phyloP scores from a whole-genome alignment of 371 early-diverging fungal species.

The Mucor irregularis region DNA sequence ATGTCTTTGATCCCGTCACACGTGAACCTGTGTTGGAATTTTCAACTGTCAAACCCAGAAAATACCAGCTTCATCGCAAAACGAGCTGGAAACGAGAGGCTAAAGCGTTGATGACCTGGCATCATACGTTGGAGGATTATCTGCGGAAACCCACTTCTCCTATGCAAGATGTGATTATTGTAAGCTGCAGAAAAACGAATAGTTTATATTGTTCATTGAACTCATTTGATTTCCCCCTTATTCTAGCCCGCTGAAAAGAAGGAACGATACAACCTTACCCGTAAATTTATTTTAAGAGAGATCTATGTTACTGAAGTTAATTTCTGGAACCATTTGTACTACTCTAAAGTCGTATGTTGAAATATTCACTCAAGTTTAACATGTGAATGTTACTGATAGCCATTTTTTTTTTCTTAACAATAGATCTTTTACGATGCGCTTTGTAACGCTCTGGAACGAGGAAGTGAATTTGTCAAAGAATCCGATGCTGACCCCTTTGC shows the following conservation, averaged over 20 bases:
- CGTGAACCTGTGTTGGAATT: constrained; percentile 19
- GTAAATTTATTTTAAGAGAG: constrained; percentile 41
- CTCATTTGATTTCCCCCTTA: not conserved
- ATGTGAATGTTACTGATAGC: not conserved
- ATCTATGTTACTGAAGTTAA: constrained; percentile 47
- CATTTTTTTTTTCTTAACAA: not conserved
- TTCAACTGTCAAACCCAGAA: constrained; percentile 24
- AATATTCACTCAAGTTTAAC: not conserved
- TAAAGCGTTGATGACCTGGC: constrained; percentile 40
- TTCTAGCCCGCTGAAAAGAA: constrained; percentile 10
- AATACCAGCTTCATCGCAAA: constrained; percentile 22
- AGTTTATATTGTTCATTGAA: not conserved
- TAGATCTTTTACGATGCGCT: constrained; percentile 39
- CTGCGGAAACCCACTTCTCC: not conserved
- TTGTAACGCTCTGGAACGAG: constrained; percentile 16
- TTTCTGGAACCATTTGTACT: constrained; percentile 46
- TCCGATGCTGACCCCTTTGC: constrained; percentile 29
- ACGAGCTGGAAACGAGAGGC: constrained; percentile 30
- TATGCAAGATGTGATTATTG: not conserved
- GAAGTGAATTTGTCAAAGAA: constrained; percentile 12
- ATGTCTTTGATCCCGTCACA: constrained; percentile 25
- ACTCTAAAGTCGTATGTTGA: constrained; percentile 39
- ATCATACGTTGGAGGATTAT: constrained; percentile 15
- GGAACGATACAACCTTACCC: constrained; percentile 24
- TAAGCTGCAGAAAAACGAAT: not conserved